Base-by-base conservation (phyloP, 805 yeast genomes). In the Saturnispora gosingensis region DNA sequence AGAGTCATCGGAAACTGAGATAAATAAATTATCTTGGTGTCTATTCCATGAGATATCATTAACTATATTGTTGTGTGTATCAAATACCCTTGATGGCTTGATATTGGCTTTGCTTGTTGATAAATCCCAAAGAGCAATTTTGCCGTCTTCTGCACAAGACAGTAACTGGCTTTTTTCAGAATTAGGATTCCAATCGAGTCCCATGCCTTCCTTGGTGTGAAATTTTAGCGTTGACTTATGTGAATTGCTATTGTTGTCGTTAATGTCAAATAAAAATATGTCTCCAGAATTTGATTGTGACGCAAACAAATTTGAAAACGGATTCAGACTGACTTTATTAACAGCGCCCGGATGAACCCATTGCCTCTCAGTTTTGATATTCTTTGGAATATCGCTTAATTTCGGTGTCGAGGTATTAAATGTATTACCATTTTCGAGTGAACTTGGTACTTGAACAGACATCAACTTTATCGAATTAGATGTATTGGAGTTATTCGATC, bases 281-380 rank as follows among this genome's bases (percentile, higher is more conserved):
- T 70, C 70, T 11, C 86, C 86, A 34, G 63, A 63, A 51, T 71
- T 75, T 54, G 81, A 76, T 58, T 80, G 76, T 3, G 85, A 73
- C 11, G 85, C 81, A 18, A 81, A 68, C 11, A 73, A 64, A 10
- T 69, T 68, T 6, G 76, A 70, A 46, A 66, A 65, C 1, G 81
- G 79, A 51, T 82, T 76, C 51, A 76, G 71, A 51, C 80, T 75
- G 5, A 83, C 75, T 55, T 76, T 74, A 64, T 84, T 83, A 48
- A 84, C 81, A 59, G 83, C 89, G 6, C 83, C 82, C 16, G 80
- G 76, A 57, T 82, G 88, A 46, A 69, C 68, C 81, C 87, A 82
- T 52, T 71, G 67, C 51, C 74, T 71, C 24, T 67, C 56, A 11
- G 76, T 62, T 39, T 67, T 65, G 58, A 81, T 75, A 53, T 72